Base-by-base conservation (phyloP, 192 early-diverging fungal species). In the Rhizophagus clarus region DNA sequence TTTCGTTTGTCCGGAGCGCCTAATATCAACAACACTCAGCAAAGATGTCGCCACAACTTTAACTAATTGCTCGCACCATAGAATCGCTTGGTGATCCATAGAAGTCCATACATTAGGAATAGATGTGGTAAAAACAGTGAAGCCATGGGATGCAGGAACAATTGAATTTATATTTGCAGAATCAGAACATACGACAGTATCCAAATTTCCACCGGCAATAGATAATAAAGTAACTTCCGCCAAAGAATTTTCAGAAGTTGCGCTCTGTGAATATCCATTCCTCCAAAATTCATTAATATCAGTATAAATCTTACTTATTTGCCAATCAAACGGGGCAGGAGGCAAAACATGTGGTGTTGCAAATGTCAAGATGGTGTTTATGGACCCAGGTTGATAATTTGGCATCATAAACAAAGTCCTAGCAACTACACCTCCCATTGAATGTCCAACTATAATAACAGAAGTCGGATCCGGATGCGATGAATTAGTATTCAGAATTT, bases 401-500 rank as follows among this genome's bases (percentile, higher is more conserved):
- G 87, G 79, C 70, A 95, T 85, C 0, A 87, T 90, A 67, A 95
- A 88, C 42, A 95, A 87, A 1, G 90, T 88, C 12, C 97, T 87
- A 1, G 96, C 96, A 24, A 97, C 97, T n/a, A 97, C 91, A 14
- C 97, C 97, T 45, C 97, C 97, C 97, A 99, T 98, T 12, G 96
- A 97, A 82, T 99, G 96, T 15, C 92, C 96, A 70, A 97, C 85
- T 31, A 98, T 85, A n/a, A 95, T 83, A 24, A 98, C 94, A 20
- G 95, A 94, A 5, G 81, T 84, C 0, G 95, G 94, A 61, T 87
- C 77, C 12, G 83, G 86, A 26, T 79, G 80, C 8, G 63, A 56
- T 37, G 75, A 24, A 77, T 47, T 22, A 15, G 31, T 66, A 4
- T 77, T 22, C 6, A 40, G 72, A 17, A 45, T 45, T 49, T 79